Conservation (phyloP, 306 rosid genomes). For the Luffa acutangula region DNA sequence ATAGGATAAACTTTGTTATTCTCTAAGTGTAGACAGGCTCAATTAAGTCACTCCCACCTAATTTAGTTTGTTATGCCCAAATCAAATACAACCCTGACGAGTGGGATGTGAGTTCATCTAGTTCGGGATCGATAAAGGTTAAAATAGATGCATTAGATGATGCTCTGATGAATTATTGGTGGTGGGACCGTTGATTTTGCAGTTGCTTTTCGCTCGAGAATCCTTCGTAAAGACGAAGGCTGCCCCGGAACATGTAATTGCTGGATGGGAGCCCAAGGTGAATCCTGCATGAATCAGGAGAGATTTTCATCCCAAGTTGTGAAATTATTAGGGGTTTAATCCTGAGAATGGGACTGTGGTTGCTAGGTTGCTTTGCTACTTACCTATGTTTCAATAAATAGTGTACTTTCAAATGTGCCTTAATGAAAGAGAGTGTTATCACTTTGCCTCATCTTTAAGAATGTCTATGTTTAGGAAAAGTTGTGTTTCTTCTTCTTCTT, state of each 20-base stretch:
- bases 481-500: not conserved
- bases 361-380: not conserved
- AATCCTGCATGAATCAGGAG: slow-evolving; percentile 45
- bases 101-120: not conserved
- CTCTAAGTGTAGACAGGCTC: not conserved
- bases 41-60: not conserved
- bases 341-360: slow-evolving; percentile 12
- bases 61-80: not conserved
- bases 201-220: slow-evolving; percentile 34
- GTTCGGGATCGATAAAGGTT: not conserved
- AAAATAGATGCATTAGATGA: not conserved
- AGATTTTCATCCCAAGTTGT: slow-evolving; percentile 1
- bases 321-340: not conserved
- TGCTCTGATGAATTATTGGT: not conserved
- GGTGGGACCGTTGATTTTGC: not conserved
- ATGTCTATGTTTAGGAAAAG: not conserved
- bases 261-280: slow-evolving; percentile 89
- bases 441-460: not conserved
- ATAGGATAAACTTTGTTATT: not conserved
- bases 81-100: not conserved
- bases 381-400: not conserved
- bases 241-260: slow-evolving; percentile 43
- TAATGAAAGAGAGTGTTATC: not conserved
- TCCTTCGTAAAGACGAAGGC: slow-evolving; percentile 60
- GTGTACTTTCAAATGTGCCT: not conserved